phyloP scores from a whole-genome alignment of 2,329 filamentous ascomycete species.

The Rutstroemia sydowiana region DNA sequence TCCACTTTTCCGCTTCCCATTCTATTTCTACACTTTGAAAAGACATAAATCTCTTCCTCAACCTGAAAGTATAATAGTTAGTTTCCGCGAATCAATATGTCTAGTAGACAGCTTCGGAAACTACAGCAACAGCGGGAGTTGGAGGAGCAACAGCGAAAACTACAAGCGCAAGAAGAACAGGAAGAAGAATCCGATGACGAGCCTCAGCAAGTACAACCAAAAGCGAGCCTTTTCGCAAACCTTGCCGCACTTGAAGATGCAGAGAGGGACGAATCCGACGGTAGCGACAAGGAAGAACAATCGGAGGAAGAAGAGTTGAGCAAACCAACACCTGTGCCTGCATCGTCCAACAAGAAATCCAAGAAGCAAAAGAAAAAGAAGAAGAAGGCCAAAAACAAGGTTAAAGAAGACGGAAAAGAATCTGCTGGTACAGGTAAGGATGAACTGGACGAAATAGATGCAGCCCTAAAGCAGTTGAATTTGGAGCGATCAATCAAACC shows the following conservation, averaged over 20 bases:
- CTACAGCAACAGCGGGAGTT: constrained; percentile 30
- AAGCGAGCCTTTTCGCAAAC: constrained; percentile 47
- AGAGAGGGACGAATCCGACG: constrained; percentile 31
- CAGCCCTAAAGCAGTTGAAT: constrained; percentile 51
- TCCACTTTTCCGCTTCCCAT: neutral
- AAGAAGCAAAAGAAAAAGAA: constrained; percentile 53
- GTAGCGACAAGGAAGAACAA: constrained; percentile 27
- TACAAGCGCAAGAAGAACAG: constrained; percentile 20
- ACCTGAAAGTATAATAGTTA: neutral
- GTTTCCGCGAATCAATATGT: constrained; percentile 22
- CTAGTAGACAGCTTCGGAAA: constrained; percentile 31
- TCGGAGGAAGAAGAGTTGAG: constrained; percentile 27
- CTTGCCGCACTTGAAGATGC: constrained; percentile 38
- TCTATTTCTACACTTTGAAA: neutral
- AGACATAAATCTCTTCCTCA: neutral
- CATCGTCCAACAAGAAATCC: constrained; percentile 33
- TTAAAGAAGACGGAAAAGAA: neutral
- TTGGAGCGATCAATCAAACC: constrained; percentile 29
- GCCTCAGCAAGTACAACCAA: constrained; percentile 29
- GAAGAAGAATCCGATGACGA: constrained; percentile 27
- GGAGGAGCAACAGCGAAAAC: constrained; percentile 19
- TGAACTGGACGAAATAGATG: constrained; percentile 57
- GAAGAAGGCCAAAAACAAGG: constrained; percentile 29
- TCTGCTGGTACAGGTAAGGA: constrained; percentile 27
- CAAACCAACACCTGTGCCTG: constrained; percentile 24